phyloP scores from a whole-genome alignment of 169 alveolate species.

The Eimeria acervulina region DNA sequence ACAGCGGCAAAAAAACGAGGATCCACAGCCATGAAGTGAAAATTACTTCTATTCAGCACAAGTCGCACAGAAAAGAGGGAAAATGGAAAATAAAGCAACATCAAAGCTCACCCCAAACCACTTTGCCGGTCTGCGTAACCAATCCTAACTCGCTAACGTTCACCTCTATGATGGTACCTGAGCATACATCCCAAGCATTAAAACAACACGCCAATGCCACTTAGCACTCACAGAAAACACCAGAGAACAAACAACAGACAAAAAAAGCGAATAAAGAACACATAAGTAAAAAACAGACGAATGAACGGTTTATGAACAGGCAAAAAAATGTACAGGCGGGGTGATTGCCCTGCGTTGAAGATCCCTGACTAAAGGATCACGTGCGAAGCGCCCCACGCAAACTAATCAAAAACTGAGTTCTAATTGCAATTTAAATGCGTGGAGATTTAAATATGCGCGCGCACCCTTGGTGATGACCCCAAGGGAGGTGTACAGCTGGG shows the following conservation, averaged over 20 bases:
- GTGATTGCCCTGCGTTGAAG: too few relatives aligned
- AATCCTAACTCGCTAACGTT: conserved; percentile 99
- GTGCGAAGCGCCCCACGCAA: not conserved
- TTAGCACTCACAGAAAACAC: not conserved
- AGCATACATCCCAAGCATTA: not conserved
- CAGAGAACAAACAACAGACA: too few relatives aligned
- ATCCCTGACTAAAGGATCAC: not conserved
- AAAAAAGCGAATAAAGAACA: not conserved
- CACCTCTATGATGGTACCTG: conserved; percentile 98
- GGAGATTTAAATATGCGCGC: not conserved
- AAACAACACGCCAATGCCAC: not conserved
- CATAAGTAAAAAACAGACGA: too few relatives aligned
- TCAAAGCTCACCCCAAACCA: conserved; percentile 97
- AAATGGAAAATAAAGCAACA: not conserved
- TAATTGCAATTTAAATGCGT: not conserved
- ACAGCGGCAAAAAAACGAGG: not conserved
- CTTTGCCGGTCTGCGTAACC: conserved; percentile 99
- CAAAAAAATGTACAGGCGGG: too few relatives aligned
- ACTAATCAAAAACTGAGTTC: not conserved
- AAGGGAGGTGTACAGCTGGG: conserved; percentile 96
- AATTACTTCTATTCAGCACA: not conserved
- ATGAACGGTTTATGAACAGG: too few relatives aligned
- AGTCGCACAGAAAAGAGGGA: not conserved
- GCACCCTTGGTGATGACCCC: conserved; percentile 99
- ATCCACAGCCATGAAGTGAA: not conserved